Evolutionary conservation across 805 yeast species (phyloP), one percentile per base, ranked within the genome.

Genomic region (Millerozyma acaciae): DNA sequence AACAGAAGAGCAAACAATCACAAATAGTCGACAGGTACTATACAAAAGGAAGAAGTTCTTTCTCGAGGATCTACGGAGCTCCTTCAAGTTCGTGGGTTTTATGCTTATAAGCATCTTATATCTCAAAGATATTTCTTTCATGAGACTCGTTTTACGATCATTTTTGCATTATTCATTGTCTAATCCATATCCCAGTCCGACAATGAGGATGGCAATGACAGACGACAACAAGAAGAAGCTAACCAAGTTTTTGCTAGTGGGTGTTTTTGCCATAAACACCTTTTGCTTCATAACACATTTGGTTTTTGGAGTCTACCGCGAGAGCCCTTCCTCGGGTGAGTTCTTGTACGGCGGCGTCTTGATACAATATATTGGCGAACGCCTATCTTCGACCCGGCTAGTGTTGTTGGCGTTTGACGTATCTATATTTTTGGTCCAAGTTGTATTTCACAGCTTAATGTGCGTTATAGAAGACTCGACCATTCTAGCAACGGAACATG

Each of bases 11-110:
- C 68, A 72, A 47, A 59, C 73, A 4, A 40, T 56, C 21, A 42
- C 44, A 10, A 68, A 72, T 48, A 69, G 72, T 44, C 57, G 57
- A 5, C 44, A 59, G 16, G 53, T 62, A 16, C 55, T 68, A 8
- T 70, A 69, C 37, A 64, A 65, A 40, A 57, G 74, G 31, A 68
- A 64, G 51, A 55, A 57, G 38, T 60, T 50, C 36, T 70, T 70
- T 38, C 45, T 61, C 8, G 47, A 48, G 16, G 60, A 68, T 23
- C 42, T 74, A 7, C 45, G 62, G 14, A 50, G 52, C 14, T 47
- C 55, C 4, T 26, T 69, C 14, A 63, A 62, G 26, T 32, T 57
- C 3, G 18, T 63, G 7, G 71, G 72, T 22, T 63, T 49, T 39
- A 38, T 65, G 6, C 33, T 66, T 4, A 50, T 72, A 4, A 51